Percentiles rank a stretch among this genome's conserved stretches.
These are phyloP conservation scores for Phytophthora foliorum DNA, from an alignment of 352 stramenopile genomes.

Conservation along the genomic window DNA sequence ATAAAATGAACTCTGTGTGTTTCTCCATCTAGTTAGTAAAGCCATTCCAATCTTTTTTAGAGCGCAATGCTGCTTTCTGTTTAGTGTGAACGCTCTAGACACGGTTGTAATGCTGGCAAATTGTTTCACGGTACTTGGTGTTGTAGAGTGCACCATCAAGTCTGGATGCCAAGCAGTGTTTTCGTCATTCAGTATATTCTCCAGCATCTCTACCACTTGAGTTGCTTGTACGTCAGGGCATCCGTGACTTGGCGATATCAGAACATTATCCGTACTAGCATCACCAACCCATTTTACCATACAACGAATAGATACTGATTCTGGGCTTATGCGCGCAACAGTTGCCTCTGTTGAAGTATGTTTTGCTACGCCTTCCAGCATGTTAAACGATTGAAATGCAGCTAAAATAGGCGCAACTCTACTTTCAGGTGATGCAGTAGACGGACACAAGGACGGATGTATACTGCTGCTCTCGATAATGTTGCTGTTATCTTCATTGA, in stretches of 20 bases:
- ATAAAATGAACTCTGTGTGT: neutral
- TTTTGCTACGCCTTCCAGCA: no score
- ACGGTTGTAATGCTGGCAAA: neutral
- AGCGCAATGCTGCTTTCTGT: no score
- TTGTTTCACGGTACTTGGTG: neutral
- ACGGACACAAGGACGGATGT: no score
- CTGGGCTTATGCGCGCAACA: neutral
- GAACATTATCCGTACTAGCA: neutral
- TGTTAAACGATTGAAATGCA: no score
- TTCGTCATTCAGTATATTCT: neutral
- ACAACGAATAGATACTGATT: neutral
- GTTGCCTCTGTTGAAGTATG: no score
- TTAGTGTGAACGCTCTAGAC: neutral
- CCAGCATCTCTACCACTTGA: slow-evolving; percentile 1
- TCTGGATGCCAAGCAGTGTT: neutral
- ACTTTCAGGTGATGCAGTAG: no score
- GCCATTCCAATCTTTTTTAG: neutral
- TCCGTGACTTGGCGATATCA: neutral
- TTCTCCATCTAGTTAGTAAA: slow-evolving; percentile 2
- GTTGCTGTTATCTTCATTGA: no score
- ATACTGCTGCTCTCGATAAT: no score
- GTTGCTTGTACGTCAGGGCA: neutral
- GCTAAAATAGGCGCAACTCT: no score
- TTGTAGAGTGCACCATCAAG: neutral
- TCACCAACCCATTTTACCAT: slow-evolving; percentile 3